phyloP scores from a whole-genome alignment of 2,329 filamentous ascomycete genomes.

The Aspergillus oerlinghausenensis region DNA sequence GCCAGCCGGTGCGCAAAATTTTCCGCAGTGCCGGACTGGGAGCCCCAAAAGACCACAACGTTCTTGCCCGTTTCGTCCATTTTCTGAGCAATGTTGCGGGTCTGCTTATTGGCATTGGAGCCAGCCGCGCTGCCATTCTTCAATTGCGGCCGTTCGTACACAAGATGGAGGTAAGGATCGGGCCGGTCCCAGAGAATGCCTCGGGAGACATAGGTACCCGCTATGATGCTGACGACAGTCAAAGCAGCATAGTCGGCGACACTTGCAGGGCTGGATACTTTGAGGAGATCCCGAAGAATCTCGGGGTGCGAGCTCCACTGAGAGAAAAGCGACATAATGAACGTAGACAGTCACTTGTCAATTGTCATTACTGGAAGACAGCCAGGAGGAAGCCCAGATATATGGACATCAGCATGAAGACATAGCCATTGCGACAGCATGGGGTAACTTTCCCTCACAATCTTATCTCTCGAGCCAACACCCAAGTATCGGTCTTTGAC shows the following conservation, averaged over 20 bases:
- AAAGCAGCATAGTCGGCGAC: constrained; percentile 34
- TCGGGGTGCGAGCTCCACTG: constrained; percentile 10
- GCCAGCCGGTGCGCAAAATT: constrained; percentile 86
- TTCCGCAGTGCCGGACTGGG: constrained; percentile 90
- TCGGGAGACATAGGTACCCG: constrained; percentile 39
- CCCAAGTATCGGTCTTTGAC: background rate
- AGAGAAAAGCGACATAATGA: background rate
- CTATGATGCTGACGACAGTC: constrained; percentile 32
- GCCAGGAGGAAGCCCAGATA: background rate
- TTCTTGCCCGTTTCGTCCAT: constrained; percentile 51
- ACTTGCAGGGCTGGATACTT: constrained; percentile 16
- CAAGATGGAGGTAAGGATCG: constrained; percentile 47
- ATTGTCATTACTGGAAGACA: background rate
- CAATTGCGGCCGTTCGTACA: constrained; percentile 48
- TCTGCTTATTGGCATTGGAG: constrained; percentile 26
- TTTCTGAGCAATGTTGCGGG: constrained; percentile 45
- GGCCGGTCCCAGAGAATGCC: constrained; percentile 47
- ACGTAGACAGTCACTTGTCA: background rate
- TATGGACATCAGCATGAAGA: background rate
- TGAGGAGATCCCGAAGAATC: constrained; percentile 15
- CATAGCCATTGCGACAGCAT: background rate
- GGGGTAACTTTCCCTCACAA: background rate
- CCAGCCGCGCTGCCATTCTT: constrained; percentile 22
- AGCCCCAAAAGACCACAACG: constrained; percentile 90
- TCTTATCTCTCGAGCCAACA: background rate